Base-by-base conservation (phyloP, 73 alveolate genomes). In the Durusdinium trenchii region DNA sequence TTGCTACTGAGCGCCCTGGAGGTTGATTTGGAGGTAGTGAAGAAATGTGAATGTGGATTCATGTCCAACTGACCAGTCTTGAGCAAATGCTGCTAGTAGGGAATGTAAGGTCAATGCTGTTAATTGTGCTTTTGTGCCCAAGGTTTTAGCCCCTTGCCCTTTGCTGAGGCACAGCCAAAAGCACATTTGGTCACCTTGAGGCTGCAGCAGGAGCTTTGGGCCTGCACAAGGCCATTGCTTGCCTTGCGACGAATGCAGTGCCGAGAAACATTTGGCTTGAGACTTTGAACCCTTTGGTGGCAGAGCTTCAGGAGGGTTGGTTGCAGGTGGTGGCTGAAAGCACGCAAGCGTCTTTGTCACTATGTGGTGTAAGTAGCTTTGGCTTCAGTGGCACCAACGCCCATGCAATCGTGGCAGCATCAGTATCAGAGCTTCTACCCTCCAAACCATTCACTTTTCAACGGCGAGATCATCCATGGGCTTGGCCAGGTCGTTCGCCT, bases 351-450 rank as follows among this genome's bases (percentile, higher is more conserved):
- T 16, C 47, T n/a, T n/a, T n/a, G n/a, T n/a, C n/a, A n/a, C n/a
- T n/a, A 30, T 47, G 54, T 23, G 94, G 94, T 84, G 76, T 52
- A 30, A 51, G 78, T 36, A 51, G 78, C 94, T 84, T 84, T 50
- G 94, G 94, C 76, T 84, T 84, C 94, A 84, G 94, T 32, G 94
- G 94, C 64, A 84, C 94, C 3, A 84, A 84, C 52, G 94, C 94
- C 35, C 78, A 47, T 14, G 76, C 36, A 0, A 18, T 32, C 36
- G 35, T 84, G 73, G 3, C 40, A 6, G 69, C 35, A 35, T 60
- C 90, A 28, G 60, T 78, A 35, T n/a, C n/a, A n/a, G n/a, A n/a
- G n/a, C n/a, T 23, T 30, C 82, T 7, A 23, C 40, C 12, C 82
- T 7, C 82, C n/a, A 30, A n/a, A 67, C 45, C 81, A 67, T 1